phyloP scores from a whole-genome alignment of 352 stramenopile species.

The Phytophthora sojae region DNA sequence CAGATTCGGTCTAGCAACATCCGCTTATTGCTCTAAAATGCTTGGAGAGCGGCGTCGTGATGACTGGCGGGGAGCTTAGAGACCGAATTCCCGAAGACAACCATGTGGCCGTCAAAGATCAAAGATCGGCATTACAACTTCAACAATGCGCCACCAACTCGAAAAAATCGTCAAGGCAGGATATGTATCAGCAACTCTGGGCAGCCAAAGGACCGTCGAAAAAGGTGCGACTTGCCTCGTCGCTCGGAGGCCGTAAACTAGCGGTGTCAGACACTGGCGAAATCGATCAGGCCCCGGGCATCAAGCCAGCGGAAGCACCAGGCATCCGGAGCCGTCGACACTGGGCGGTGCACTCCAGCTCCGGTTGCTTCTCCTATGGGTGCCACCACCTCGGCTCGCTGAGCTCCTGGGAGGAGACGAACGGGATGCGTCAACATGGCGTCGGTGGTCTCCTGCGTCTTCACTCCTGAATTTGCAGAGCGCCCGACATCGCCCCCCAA shows the following conservation, averaged over 20 bases:
- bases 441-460: conserved; percentile 5
- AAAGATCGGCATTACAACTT: conserved; percentile 10
- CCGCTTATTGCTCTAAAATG: background rate
- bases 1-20: conserved; percentile 4
- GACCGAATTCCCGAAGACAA: conserved; percentile 5
- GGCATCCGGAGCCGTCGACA: conserved; percentile 39
- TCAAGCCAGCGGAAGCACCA: conserved; percentile 42
- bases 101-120: conserved; percentile 16
- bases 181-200: background rate
- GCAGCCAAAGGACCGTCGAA: conserved; percentile 1
- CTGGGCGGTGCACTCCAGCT: conserved; percentile 1
- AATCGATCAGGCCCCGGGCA: conserved; percentile 18
- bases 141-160: conserved; percentile 17
- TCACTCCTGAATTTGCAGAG: conserved; percentile 37
- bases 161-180: background rate
- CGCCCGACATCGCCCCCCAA: background rate
- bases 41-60: background rate
- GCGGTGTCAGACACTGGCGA: background rate
- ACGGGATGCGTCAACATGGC: conserved; percentile 24
- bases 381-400: conserved; percentile 1
- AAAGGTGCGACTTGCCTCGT: conserved; percentile 25
- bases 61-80: background rate
- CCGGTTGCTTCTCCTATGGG: background rate
- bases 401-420: conserved; percentile 10
- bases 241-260: background rate